Evolutionary conservation across 2,329 filamentous ascomycete genomes (phyloP), one percentile per base, ranked within the genome.

Genomic region (Magnaporthales sp.): DNA sequence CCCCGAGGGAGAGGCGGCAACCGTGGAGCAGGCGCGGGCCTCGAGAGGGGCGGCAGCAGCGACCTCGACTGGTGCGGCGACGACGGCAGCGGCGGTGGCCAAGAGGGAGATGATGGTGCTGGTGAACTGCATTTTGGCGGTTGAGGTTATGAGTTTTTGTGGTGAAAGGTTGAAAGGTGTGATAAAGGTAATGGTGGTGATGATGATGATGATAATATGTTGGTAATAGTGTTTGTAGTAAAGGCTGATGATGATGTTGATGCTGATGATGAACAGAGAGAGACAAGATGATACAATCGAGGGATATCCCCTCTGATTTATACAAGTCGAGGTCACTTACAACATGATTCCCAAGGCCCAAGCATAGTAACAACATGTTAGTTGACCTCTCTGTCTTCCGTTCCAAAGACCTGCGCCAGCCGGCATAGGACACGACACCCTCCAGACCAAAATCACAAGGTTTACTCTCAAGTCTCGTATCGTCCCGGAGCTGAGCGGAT

Each of bases 121-220:
- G 63, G 70, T 66, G 72, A 72, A 68, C 64, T 73, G 70, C 72
- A 74, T 74, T 62, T 72, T 73, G 68, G 66, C 27, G 67, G 64
- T 54, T 64, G 63, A 13, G 3, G 22, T 8, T n/a, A n/a, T n/a
- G 30, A 3, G 10, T 30, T 32, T 30, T 64, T 19, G 4, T 32
- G 30, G 9, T 46, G 19, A n/a, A 6, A 9, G 3, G 62, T 60
- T 60, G 26, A 60, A 19, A 26, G 11, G 8, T 56, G 63, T 65
- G 63, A 27, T 58, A 13, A 19, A 32, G 63, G 10, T 63, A 22
- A 9, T 62, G 13, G 60, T 62, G 30, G 11, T 65, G 38, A n/a
- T n/a, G n/a, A n/a, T n/a, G n/a, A n/a, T n/a, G n/a, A n/a, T n/a
- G n/a, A n/a, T 27, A 22, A 24, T 54, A 30, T 26, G 51, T 65